Conservation (phyloP, 2,329 filamentous ascomycete genomes). For the Fusarium torreyae region DNA sequence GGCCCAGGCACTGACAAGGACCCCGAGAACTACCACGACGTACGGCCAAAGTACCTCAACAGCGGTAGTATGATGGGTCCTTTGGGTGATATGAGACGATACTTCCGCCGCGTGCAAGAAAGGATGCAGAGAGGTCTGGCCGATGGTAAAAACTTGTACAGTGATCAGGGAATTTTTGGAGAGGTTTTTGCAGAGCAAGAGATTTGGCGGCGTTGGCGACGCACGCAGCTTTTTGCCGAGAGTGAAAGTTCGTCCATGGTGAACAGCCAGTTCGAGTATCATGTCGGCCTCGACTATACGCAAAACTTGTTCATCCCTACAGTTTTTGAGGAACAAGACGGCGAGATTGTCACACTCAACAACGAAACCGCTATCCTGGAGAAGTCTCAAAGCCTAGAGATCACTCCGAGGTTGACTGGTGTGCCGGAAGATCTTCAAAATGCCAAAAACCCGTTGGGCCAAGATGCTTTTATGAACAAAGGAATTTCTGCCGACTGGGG, state of each 20-base stretch:
- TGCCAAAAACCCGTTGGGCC: background rate
- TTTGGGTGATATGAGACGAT: slow-evolving; percentile 40
- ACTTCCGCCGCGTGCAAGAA: slow-evolving; percentile 42
- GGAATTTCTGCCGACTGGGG: slow-evolving; percentile 28
- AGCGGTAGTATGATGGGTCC: slow-evolving; percentile 51
- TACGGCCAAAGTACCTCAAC: slow-evolving; percentile 49
- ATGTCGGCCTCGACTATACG: slow-evolving; percentile 40
- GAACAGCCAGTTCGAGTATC: slow-evolving; percentile 36
- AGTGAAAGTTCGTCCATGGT: slow-evolving; percentile 4
- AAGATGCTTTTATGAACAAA: accelerated
- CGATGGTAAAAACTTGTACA: slow-evolving; percentile 25
- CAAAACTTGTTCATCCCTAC: slow-evolving; percentile 42
- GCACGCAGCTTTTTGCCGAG: accelerated
- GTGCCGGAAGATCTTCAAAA: slow-evolving; percentile 29
- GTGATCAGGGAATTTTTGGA: slow-evolving; percentile 51
- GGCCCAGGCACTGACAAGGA: slow-evolving; percentile 35
- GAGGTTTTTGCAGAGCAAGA: slow-evolving; percentile 51
- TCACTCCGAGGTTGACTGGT: slow-evolving; percentile 13
- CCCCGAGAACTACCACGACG: background rate
- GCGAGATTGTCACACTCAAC: slow-evolving; percentile 28
- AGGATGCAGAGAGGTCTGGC: slow-evolving; percentile 36
- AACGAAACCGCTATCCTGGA: slow-evolving; percentile 24
- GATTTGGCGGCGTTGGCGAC: slow-evolving; percentile 31
- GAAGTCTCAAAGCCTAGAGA: slow-evolving; percentile 8
- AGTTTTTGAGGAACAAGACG: slow-evolving; percentile 41